Percentiles rank a stretch among this genome's conserved stretches.
Evolutionary conservation across 306 rosid genomes (phyloP).

Genomic region (Hylodesmum podocarpum): DNA sequence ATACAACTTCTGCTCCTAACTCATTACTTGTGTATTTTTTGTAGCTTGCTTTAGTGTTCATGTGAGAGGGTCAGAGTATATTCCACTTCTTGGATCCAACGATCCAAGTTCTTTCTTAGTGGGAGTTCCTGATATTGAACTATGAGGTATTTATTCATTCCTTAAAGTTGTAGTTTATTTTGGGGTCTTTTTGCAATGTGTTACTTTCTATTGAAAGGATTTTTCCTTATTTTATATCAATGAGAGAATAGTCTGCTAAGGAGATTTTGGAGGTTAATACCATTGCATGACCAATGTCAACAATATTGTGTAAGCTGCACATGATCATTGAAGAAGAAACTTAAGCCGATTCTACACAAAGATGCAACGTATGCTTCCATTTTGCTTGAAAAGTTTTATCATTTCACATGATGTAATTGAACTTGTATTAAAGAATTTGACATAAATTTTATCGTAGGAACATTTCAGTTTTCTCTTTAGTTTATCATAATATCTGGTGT

Average conservation of each 20-base stretch:
- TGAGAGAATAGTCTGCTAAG: conserved; percentile 7
- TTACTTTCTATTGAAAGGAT: neutral
- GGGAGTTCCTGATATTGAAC: conserved; percentile 70
- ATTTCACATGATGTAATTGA: conserved; percentile 18
- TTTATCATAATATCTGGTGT: neutral
- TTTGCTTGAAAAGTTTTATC: neutral
- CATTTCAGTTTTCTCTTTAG: neutral
- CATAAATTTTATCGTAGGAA: neutral
- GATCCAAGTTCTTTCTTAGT: conserved; percentile 73
- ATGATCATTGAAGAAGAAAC: neutral
- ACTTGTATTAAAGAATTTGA: neutral
- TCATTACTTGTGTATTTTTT: conserved; percentile 15
- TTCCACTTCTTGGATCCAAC: conserved; percentile 70
- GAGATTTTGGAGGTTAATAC: conserved; percentile 17
- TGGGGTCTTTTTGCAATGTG: neutral
- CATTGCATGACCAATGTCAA: conserved; percentile 12
- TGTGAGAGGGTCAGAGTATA: conserved; percentile 94
- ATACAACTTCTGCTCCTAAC: neutral
- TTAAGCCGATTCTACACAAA: neutral
- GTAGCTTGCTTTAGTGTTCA: conserved; percentile 96
- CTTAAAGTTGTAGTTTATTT: neutral
- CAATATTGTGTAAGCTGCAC: neutral
- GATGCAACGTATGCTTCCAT: neutral
- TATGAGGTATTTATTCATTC: conserved; percentile 45
- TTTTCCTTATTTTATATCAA: conserved; percentile 3